Percentiles rank a stretch among this genome's conserved stretches.
Evolutionary conservation across 2,329 filamentous ascomycete species (phyloP).

Genomic region (Ascochyta koolunga): DNA sequence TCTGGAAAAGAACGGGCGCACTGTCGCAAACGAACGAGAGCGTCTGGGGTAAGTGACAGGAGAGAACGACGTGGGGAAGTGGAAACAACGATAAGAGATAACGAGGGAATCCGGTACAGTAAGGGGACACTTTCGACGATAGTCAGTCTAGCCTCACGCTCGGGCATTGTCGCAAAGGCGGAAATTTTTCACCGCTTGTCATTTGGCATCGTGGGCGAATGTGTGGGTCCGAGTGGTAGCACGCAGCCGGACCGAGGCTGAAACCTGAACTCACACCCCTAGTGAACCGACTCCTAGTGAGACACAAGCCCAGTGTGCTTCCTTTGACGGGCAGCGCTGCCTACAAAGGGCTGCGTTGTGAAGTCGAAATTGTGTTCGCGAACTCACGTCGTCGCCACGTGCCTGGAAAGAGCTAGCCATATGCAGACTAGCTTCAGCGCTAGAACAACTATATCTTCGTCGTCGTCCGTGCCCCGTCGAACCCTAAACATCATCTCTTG

Average conservation of each 20-base stretch:
- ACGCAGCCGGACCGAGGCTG: background rate
- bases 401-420: background rate
- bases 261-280: background rate
- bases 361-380: slow-evolving; percentile 2
- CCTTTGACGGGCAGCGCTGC: background rate
- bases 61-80: slow-evolving; percentile 29
- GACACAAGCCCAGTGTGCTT: background rate
- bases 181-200: slow-evolving; percentile 44
- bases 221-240: slow-evolving; percentile 16
- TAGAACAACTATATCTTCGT: slow-evolving; percentile 1
- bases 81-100: slow-evolving; percentile 27
- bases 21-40: slow-evolving; percentile 5
- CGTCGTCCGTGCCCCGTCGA: slow-evolving; percentile 5
- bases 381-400: slow-evolving; percentile 1
- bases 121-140: slow-evolving; percentile 19
- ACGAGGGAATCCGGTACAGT: slow-evolving; percentile 16
- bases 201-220: slow-evolving; percentile 29
- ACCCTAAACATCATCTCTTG: slow-evolving; percentile 16
- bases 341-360: slow-evolving; percentile 1
- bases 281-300: background rate
- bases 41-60: slow-evolving; percentile 16
- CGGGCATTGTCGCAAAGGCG: slow-evolving; percentile 29
- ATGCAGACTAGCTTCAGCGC: background rate
- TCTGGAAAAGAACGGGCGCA: slow-evolving; percentile 1
- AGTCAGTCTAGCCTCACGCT: slow-evolving; percentile 37